A percentile compares a stretch with the other conserved stretches of the same genome.
Evolutionary conservation across 345 rosid species (phyloP).

Genomic region (Lepidium africanum): DNA sequence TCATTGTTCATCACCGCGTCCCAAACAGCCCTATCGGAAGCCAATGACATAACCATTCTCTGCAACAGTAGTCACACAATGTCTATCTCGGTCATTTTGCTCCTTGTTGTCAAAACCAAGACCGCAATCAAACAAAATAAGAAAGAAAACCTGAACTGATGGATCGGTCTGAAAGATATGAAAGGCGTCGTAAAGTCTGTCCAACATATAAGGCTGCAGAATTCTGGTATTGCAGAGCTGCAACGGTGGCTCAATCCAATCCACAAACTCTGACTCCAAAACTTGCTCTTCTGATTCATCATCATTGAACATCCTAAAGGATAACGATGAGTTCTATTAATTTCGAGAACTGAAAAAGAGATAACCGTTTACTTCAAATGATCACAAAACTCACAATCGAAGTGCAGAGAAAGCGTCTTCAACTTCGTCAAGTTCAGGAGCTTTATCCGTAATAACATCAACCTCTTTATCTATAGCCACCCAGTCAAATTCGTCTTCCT

Average conservation of each 20-base stretch:
- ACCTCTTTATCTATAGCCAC: slow-evolving; percentile 43
- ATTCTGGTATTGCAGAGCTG: slow-evolving; percentile 36
- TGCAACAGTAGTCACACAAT: neutral
- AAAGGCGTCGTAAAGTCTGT: slow-evolving; percentile 65
- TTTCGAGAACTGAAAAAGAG: neutral
- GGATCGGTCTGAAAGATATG: slow-evolving; percentile 73
- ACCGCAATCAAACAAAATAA: neutral
- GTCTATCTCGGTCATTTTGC: neutral
- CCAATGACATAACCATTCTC: slow-evolving; percentile 68
- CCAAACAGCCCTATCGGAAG: slow-evolving; percentile 85
- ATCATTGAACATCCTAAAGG: slow-evolving; percentile 47
- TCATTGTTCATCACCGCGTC: slow-evolving; percentile 77
- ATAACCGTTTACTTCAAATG: neutral
- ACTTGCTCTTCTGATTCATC: slow-evolving; percentile 32
- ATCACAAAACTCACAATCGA: slow-evolving; percentile 40
- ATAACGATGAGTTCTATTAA: neutral
- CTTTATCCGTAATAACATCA: slow-evolving; percentile 35
- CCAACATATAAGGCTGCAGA: slow-evolving; percentile 42
- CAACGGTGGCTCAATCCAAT: slow-evolving; percentile 71
- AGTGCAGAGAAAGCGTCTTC: slow-evolving; percentile 68
- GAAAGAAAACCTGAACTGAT: slow-evolving; percentile 53
- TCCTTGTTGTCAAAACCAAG: neutral
- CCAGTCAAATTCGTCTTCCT: slow-evolving; percentile 54
- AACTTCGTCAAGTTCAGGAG: slow-evolving; percentile 74
- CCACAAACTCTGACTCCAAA: slow-evolving; percentile 37